Evolutionary conservation across 768 basidiomycete species (phyloP), one percentile per base, ranked within the genome.

Genomic region (Tulasnella sp.): DNA sequence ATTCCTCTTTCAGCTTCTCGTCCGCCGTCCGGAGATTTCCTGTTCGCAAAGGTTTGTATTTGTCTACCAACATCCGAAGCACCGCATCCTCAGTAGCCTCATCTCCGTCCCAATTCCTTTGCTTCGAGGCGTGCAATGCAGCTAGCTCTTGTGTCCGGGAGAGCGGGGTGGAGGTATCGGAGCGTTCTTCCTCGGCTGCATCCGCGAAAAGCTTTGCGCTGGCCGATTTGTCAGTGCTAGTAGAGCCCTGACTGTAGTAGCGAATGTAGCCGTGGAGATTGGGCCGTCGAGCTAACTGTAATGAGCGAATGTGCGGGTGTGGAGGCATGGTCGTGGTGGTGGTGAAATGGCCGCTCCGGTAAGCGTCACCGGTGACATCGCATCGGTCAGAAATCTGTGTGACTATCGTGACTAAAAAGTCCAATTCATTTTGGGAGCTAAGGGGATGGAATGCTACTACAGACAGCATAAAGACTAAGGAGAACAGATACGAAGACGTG

Each of bases 1-100:
- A 61, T 57, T 76, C 75, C 67, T 86, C 84, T 82, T 87, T 90
- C 74, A 93, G 80, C 82, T 90, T 92, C 82, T 92, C 86, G 73
- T 93, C 92, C 7, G 92, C 91, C 0, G 88, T 86, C 79, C 86
- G 83, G 61, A 92, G 87, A 15, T 84, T 82, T 11, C 89, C 90
- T 11, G 86, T 87, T n/a, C 92, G 87, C 44, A 94, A 84, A 1
- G 94, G 93, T 83, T 92, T 94, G 85, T 95, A 91, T 82, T 93
- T 92, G 85, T 95, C 94, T 44, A 94, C 87, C 6, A 95, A 87
- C 93, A 96, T 95, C 29, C 93, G 88, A 23, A 94, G 85, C 0
- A 95, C 90, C 0, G 90, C 88, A 84, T 93, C 90, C 75, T 89
- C 85, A 1, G 89, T 86, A 9, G 87, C 86, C 83, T 95, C 94